A percentile compares a stretch with the other conserved stretches of the same genome.
Evolutionary conservation across 2,329 filamentous ascomycete species (phyloP).

Genomic region (Acrocalymma vagum): DNA sequence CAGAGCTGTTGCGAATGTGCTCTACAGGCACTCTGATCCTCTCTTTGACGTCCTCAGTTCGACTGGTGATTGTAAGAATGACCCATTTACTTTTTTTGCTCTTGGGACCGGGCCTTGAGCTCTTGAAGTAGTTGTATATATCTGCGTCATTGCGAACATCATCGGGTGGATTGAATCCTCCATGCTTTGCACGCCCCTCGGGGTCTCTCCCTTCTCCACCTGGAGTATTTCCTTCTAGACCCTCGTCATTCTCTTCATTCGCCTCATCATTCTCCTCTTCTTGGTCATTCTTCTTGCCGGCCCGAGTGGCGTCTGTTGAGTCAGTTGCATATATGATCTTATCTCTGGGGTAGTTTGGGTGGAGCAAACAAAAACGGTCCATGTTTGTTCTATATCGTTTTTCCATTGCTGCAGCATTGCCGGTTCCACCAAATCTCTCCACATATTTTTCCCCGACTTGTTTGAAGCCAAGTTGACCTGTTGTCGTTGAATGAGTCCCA

Average conservation of each 20-base stretch:
- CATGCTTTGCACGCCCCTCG: not conserved
- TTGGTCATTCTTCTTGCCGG: constrained; percentile 7
- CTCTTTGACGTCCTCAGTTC: constrained; percentile 5
- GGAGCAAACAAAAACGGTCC: constrained; percentile 9
- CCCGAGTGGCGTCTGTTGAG: no score
- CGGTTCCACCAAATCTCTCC: constrained; percentile 7
- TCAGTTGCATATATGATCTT: constrained; percentile 15
- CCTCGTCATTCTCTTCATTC: no score
- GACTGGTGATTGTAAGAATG: constrained; percentile 5
- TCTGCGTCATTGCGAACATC: constrained; percentile 10
- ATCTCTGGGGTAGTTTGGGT: constrained; percentile 12
- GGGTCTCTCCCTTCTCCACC: not conserved
- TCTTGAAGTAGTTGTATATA: constrained; percentile 5
- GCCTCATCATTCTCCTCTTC: not conserved
- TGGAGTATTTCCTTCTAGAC: no score
- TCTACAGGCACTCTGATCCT: not conserved
- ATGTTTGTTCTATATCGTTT: constrained; percentile 16
- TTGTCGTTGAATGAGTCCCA: constrained; percentile 13
- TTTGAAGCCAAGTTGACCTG: constrained; percentile 9
- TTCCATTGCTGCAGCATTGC: constrained; percentile 15
- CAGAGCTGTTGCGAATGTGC: constrained; percentile 2
- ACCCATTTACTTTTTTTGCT: not conserved
- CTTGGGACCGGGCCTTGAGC: not conserved
- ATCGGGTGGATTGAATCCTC: constrained; percentile 13
- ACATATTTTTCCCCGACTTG: constrained; percentile 16